These are phyloP conservation scores for Globisporangium irregulare DNA, from an alignment of 352 stramenopile species.

Conservation along the genomic window DNA sequence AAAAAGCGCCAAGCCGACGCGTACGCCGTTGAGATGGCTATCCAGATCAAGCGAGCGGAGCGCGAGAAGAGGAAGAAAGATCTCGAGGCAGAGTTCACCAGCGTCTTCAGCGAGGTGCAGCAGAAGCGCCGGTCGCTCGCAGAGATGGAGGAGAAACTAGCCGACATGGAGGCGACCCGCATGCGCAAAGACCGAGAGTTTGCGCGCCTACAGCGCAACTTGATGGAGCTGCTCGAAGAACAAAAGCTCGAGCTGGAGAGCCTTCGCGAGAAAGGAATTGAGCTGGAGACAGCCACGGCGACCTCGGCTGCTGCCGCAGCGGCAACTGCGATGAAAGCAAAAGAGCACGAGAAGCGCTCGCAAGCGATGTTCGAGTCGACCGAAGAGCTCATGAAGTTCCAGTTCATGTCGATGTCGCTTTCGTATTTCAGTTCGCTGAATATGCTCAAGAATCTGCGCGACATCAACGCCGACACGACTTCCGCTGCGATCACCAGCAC, in stretches of 20 bases:
- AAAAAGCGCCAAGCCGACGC: constrained; percentile 67
- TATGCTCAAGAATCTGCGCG: constrained; percentile 92
- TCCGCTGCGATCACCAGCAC: constrained; percentile 82
- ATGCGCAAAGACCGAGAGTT: constrained; percentile 93
- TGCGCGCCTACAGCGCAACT: constrained; percentile 86
- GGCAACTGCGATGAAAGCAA: constrained; percentile 87
- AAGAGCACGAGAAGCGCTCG: constrained; percentile 88
- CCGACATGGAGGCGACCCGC: constrained; percentile 91
- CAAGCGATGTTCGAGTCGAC: constrained; percentile 92
- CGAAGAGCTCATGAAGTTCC: constrained; percentile 96
- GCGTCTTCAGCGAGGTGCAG: constrained; percentile 88
- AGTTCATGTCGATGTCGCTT: constrained; percentile 96
- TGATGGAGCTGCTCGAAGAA: constrained; percentile 93
- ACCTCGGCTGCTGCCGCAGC: constrained; percentile 89
- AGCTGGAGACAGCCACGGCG: constrained; percentile 89
- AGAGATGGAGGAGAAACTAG: constrained; percentile 81
- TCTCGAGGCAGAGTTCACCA: constrained; percentile 90
- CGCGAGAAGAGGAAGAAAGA: constrained; percentile 90
- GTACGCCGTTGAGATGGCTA: constrained; percentile 92
- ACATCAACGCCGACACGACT: constrained; percentile 94
- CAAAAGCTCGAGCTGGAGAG: constrained; percentile 92
- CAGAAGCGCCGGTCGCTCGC: constrained; percentile 81
- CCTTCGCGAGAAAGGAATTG: constrained; percentile 88
- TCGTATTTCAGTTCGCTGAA: constrained; percentile 95
- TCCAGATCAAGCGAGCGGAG: constrained; percentile 91